A percentile compares a stretch with the other conserved stretches of the same genome.
Conservation (phyloP, 1,284 basidiomycete genomes). For the Cutaneotrichosporon dermatis region DNA sequence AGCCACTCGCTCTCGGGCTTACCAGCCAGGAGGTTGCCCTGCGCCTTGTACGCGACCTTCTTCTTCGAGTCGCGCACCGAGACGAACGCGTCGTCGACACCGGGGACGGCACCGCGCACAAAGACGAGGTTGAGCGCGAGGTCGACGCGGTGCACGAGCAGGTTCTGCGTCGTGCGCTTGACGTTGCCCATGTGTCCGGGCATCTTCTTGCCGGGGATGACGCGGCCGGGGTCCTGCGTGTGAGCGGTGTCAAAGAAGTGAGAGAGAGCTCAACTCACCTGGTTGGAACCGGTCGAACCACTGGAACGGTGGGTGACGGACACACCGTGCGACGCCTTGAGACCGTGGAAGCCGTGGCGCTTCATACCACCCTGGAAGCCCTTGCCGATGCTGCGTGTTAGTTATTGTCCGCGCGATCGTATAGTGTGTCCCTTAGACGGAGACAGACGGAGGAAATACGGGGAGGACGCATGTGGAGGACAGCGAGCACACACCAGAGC, state of each 20-base stretch:
- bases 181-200: conserved; percentile 86
- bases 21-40: conserved; percentile 58
- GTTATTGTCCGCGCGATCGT: neutral
- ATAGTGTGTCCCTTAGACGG: too few relatives aligned
- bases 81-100: conserved; percentile 56
- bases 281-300: conserved; percentile 91
- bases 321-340: conserved; percentile 92
- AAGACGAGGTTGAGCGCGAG: conserved; percentile 79
- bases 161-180: conserved; percentile 80
- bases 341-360: conserved; percentile 86
- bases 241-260: neutral
- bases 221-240: conserved; percentile 78
- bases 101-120: conserved; percentile 61
- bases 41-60: conserved; percentile 62
- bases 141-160: conserved; percentile 85
- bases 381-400: conserved; percentile 74
- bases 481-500: neutral
- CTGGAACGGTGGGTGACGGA: conserved; percentile 89
- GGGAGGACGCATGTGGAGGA: too few relatives aligned
- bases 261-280: conserved; percentile 56
- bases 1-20: conserved; percentile 70
- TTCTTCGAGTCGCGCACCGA: conserved; percentile 79
- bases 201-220: conserved; percentile 98
- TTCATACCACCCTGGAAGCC: conserved; percentile 99
- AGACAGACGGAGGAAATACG: neutral